phyloP scores from a whole-genome alignment of 164 flowering plant genomes.

The Vitis rotundifolia region DNA sequence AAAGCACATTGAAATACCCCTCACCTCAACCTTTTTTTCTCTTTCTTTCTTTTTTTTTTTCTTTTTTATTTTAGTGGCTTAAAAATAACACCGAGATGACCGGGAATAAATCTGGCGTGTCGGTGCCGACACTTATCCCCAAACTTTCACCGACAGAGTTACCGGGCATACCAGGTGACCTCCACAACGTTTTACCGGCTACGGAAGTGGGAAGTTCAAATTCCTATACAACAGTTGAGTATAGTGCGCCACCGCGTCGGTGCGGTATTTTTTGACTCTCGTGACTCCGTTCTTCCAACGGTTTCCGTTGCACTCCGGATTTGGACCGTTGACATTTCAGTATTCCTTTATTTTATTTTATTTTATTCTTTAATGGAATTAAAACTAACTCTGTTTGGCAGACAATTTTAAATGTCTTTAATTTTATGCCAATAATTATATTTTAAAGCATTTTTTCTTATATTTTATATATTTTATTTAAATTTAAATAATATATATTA shows the following conservation, averaged over 20 bases:
- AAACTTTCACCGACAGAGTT: slow-evolving; percentile 19
- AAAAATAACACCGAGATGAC: slow-evolving; percentile 1
- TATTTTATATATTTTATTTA: too few species aligned
- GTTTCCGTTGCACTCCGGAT: slow-evolving; percentile 6
- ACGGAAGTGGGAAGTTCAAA: slow-evolving; percentile 4
- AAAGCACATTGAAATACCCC: neutral
- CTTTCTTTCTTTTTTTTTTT: too few species aligned
- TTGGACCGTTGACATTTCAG: slow-evolving; percentile 12
- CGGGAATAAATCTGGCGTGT: slow-evolving; percentile 33
- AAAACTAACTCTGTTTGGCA: neutral
- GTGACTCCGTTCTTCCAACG: slow-evolving; percentile 17
- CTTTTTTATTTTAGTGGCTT: neutral
- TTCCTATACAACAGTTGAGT: neutral
- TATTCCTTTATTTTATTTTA: too few species aligned
- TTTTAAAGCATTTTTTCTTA: too few species aligned
- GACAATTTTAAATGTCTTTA: too few species aligned
- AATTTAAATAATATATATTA: too few species aligned
- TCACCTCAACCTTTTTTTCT: neutral
- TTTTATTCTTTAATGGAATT: neutral
- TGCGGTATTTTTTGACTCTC: slow-evolving; percentile 23
- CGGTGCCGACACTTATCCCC: slow-evolving; percentile 39
- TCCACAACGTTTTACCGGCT: slow-evolving; percentile 7
- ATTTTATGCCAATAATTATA: too few species aligned
- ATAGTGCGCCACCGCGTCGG: slow-evolving; percentile 18
- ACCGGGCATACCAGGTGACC: slow-evolving; percentile 24